Evolutionary conservation across 768 basidiomycete species (phyloP), one percentile per base, ranked within the genome.

Genomic region (Tylopilus intermedius): DNA sequence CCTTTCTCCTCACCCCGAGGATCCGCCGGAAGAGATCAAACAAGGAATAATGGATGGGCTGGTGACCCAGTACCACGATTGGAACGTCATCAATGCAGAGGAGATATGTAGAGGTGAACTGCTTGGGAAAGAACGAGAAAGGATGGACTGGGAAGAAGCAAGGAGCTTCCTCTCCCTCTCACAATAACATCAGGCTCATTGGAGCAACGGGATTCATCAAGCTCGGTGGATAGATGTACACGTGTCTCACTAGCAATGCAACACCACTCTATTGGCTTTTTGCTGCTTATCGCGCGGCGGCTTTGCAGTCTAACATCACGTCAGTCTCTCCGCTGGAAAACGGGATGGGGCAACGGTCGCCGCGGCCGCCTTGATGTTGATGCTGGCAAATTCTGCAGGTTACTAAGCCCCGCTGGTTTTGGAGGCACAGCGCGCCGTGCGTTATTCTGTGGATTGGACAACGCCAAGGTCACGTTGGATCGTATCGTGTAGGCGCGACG

Each of bases 71-170:
- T 90, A 93, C 64, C 67, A 70, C 26, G 83, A 86, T 54, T 97
- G 94, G 94, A 80, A 80, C 68, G 65, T 56, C 61, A 75, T 95
- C 4, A 83, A 94, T 63, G 73, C 66, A 27, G 88, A 86, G 63
- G 95, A 96, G 71, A 62, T 78, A 35, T 72, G 75, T 49, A 70
- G 79, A 44, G 92, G 90, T 0, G 68, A 71, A 56, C 62, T 51
- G 29, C 49, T 70, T 18, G 83, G 81, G 0, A 91, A 91, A 66
- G 88, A 89, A 67, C 75, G 86, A 46, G 88, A 91, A 72, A 72
- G 90, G 49, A 86, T 91, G 81, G 64, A 57, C 1, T 91, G 88
- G 88, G 69, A 76, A 47, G 82, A 82, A 45, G 84, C 76, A 2
- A 66, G 61, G 45, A 56, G 58, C 13, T 69, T 75, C 49, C 59